Base-by-base conservation (phyloP, 2,329 filamentous ascomycete genomes). In the Fusarium agapanthi region DNA sequence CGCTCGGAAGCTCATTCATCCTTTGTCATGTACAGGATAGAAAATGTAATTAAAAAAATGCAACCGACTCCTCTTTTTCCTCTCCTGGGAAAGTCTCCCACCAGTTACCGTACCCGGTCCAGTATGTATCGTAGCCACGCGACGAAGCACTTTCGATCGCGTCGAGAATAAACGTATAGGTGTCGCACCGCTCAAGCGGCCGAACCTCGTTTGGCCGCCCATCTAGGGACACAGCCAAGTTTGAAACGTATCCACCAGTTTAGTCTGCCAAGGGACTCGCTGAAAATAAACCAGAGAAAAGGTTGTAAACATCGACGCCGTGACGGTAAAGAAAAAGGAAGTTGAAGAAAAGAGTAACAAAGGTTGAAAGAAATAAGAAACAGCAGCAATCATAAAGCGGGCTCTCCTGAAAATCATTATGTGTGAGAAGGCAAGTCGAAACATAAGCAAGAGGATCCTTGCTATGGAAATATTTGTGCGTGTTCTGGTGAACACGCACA, bases 121-220 rank as follows among this genome's bases (percentile, higher is more conserved):
- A 74, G 63, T 76, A 61, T 76, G 45, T 76, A 70, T 76, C 70
- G 60, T 75, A 68, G 60, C 59, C 65, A 56, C 75, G 66, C 76
- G 76, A 74, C 56, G 76, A 77, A 77, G 76, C 76, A 75, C 76
- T 77, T 77, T 77, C 76, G 69, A 77, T 77, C 76, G 72, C 70
- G 65, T 66, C 58, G 61, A 71, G 64, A 75, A 73, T 76, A 76
- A 77, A 77, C 76, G 75, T 77, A 75, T 76, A 73, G 74, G 73
- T 54, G 30, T 63, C 71, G 67, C 59, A 60, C 71, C 67, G 53
- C 48, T 48, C 44, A 48, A 58, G 30, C 60, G 60, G 60, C 24
- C 71, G 67, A 64, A 66, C 60, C 72, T 56, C 50, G 45, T 61
- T 67, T 65, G 68, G 24, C 69, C 45, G 58, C 61, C 69, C 72